Base-by-base conservation (phyloP, 495 filamentous ascomycete genomes). In the Aspergillus coremiiformis region DNA sequence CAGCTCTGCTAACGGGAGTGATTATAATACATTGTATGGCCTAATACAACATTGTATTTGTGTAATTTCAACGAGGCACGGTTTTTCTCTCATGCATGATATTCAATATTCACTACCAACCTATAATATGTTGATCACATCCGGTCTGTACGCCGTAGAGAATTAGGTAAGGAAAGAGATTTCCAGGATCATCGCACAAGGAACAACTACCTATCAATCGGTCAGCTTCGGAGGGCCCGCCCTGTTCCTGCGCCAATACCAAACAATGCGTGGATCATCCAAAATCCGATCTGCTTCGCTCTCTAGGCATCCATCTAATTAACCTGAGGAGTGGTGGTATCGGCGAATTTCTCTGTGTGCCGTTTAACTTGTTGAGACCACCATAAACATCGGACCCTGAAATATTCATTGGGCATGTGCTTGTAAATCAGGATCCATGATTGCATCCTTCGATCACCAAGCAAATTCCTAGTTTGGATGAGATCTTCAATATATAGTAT, bases 221-320 rank as follows among this genome's bases (percentile, higher is more conserved):
- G 32, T 35, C 32, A 14, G n/a, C 32, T 12, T 8, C 12, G 32
- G 10, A 43, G 10, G 41, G 23, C 15, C 37, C 21, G 11, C 10
- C 39, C 23, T 43, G 37, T 51, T 51, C 48, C 48, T 51, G 48
- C 48, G 27, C 48, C 48, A 42, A 26, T 15, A 43, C 48, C 48
- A 41, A 12, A 41, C 37, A 41, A 17, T 29, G 43, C 47, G 46
- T 32, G 39, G 52, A 55, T 50, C 52, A 55, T 50, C 46, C 52
- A 29, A 48, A 48, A 22, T 3, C 33, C 35, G 48, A 50, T 50
- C 37, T 27, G 48, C 33, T 20, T 33, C 27, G 1, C 27, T 41
- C 37, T 41, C 37, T 21, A 41, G 37, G 37, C 37, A 41, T 21
- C 37, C 37, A 41, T 41, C 37, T 41, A 19, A 17, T 26, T 30